phyloP scores from a whole-genome alignment of 164 flowering plant genomes.

The Chloranthus sessilifolius region DNA sequence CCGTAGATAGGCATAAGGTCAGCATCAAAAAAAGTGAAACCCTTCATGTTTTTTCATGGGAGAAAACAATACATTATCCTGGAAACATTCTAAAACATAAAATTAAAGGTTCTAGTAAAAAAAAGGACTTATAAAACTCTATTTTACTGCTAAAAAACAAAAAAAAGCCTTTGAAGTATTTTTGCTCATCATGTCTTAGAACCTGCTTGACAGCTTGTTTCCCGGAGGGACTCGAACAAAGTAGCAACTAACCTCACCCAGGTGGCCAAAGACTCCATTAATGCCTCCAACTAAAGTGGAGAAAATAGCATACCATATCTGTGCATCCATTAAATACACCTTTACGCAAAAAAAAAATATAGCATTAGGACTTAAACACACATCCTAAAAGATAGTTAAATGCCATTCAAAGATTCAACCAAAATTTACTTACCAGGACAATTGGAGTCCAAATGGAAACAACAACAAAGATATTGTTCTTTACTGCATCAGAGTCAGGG shows the following conservation, averaged over 20 bases:
- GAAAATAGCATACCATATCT: constrained; percentile 98
- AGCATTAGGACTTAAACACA: neutral
- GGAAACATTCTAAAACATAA: neutral
- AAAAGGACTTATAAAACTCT: no score
- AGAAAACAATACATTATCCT: neutral
- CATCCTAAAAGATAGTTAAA: neutral
- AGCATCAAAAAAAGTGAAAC: neutral
- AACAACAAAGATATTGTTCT: constrained; percentile 67
- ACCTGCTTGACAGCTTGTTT: no score
- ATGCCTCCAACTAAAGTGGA: constrained; percentile 87
- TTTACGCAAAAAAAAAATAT: constrained; percentile 16
- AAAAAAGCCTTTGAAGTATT: no score
- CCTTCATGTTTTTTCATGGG: neutral
- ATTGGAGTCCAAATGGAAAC: constrained; percentile 93
- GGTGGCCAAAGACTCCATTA: constrained; percentile 88
- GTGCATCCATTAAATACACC: constrained; percentile 98
- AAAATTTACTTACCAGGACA: constrained; percentile 60
- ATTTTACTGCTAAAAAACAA: no score
- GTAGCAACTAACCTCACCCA: constrained; percentile 84
- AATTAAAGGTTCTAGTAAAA: no score
- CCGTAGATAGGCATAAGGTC: constrained; percentile 1
- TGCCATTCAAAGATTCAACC: neutral
- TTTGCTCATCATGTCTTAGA: no score
- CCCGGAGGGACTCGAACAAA: no score
- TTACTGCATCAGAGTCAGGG: constrained; percentile 40